A percentile compares a stretch with the other conserved stretches of the same genome.
Conservation (phyloP, 306 rosid species). For the Corylus heterophylla region DNA sequence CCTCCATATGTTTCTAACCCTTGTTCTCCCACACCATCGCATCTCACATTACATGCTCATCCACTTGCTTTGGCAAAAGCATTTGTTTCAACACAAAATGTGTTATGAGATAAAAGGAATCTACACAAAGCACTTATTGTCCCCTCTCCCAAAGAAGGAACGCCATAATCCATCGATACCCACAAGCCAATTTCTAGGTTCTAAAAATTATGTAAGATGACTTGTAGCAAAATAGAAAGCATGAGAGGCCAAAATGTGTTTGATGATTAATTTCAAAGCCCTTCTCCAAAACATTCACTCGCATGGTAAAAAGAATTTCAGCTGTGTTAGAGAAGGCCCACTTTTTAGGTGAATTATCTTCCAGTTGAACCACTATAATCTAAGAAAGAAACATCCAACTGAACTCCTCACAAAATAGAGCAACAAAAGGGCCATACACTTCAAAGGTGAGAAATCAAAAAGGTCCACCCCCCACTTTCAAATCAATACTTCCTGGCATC, state of each 20-base stretch:
- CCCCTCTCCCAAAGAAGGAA: not conserved
- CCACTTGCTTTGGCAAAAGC: slow-evolving; percentile 6
- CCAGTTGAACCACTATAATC: not conserved
- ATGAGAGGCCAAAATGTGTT: not conserved
- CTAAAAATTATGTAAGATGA: not conserved
- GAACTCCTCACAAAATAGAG: not conserved
- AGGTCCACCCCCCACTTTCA: not conserved
- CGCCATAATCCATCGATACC: too few relatives aligned
- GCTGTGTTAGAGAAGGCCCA: not conserved
- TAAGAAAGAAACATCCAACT: slow-evolving; percentile 1
- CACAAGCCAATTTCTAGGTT: not conserved
- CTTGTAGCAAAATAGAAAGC: not conserved
- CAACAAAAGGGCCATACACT: not conserved
- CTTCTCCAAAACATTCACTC: not conserved
- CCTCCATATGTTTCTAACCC: not conserved
- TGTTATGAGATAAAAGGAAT: not conserved
- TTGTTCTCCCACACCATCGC: not conserved
- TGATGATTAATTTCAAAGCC: not conserved
- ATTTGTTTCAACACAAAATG: not conserved
- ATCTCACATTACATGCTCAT: not conserved
- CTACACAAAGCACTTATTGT: not conserved
- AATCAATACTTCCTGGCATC: not conserved
- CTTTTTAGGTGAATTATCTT: not conserved
- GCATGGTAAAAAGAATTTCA: not conserved
- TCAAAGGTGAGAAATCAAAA: not conserved